phyloP scores from a whole-genome alignment of 2,329 filamentous ascomycete species.

The Penicillium paneum region DNA sequence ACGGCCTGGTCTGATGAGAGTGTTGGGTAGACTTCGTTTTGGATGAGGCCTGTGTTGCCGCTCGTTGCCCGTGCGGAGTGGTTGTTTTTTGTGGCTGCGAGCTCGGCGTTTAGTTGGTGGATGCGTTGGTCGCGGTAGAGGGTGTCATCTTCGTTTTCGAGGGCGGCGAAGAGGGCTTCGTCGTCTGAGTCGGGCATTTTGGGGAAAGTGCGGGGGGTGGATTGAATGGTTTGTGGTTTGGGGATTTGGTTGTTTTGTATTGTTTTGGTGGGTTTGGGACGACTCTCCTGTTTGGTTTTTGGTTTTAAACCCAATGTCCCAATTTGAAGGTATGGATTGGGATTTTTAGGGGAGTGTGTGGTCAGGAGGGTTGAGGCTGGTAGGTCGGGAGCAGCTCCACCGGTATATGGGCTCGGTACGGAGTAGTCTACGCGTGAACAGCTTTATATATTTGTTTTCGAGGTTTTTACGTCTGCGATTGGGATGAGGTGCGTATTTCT shows the following conservation, averaged over 20 bases:
- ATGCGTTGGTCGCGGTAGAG: conserved; percentile 57
- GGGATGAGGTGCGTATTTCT: neutral
- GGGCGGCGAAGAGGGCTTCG: conserved; percentile 58
- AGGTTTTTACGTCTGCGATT: neutral
- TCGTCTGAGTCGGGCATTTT: conserved; percentile 51
- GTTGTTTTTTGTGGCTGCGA: conserved; percentile 47
- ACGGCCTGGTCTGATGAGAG: conserved; percentile 54
- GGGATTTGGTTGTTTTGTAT: neutral
- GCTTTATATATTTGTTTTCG: neutral
- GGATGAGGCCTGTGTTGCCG: conserved; percentile 27
- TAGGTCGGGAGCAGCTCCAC: conserved; percentile 7
- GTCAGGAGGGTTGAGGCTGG: conserved; percentile 3
- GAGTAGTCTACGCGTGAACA: neutral
- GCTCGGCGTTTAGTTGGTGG: conserved; percentile 58
- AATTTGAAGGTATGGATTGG: neutral
- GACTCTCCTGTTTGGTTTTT: neutral
- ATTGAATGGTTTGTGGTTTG: neutral
- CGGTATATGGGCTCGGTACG: conserved; percentile 2
- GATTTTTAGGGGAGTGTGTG: conserved; percentile 5
- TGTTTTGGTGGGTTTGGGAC: neutral
- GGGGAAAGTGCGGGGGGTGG: conserved; percentile 9
- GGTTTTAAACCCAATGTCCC: neutral
- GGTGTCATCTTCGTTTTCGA: conserved; percentile 53
- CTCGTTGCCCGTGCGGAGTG: conserved; percentile 33
- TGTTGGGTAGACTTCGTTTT: conserved; percentile 36